Base-by-base conservation (phyloP, 1,284 basidiomycete genomes). In the Violaceomyces palustris region DNA sequence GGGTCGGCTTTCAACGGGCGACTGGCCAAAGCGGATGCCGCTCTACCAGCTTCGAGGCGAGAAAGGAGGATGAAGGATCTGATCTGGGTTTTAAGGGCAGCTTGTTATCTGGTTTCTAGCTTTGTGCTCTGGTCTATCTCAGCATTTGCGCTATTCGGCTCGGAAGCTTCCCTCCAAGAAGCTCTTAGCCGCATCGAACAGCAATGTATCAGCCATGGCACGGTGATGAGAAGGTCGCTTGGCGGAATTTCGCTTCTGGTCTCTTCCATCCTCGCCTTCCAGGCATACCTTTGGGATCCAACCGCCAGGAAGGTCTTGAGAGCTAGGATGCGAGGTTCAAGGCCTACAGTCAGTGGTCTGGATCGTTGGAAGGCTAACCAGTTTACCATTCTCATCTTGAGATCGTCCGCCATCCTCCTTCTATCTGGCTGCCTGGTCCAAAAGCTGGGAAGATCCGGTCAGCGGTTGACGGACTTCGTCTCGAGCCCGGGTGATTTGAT, bases 331-430 rank as follows among this genome's bases (percentile, higher is more conserved):
- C 32, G 32, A 17, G 32, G 32, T 19, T 23, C 50, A 9, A 44
- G 53, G 27, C 34, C 43, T 12, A 31, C 50, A 19, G 35, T 24
- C 6, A 19, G 25, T 6, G 53, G 53, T 0, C 14, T 34, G 18
- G 23, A 9, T 1, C 6, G 36, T 3, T 56, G 53, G 53, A 21
- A 28, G 14, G 21, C 35, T 2, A 41, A n/a, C 11, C 53, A 50
- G 37, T 23, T 11, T 6, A 21, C 39, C 18, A 30, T 50, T 6
- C 22, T 39, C 1, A 11, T 3, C 18, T 21, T 50, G 0, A 43
- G 53, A 21, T 34, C 17, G 32, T 34, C 4, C n/a, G 32, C 4
- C 15, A 19, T 14, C 14, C 29, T 4, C 14, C 29, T 4, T 30
- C 29, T 5, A 30, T 12, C 29, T 30, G 5, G 14, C 29, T 30